These are phyloP conservation scores for Mycena metata DNA, from an alignment of 768 basidiomycete species.

Conservation along the genomic window DNA sequence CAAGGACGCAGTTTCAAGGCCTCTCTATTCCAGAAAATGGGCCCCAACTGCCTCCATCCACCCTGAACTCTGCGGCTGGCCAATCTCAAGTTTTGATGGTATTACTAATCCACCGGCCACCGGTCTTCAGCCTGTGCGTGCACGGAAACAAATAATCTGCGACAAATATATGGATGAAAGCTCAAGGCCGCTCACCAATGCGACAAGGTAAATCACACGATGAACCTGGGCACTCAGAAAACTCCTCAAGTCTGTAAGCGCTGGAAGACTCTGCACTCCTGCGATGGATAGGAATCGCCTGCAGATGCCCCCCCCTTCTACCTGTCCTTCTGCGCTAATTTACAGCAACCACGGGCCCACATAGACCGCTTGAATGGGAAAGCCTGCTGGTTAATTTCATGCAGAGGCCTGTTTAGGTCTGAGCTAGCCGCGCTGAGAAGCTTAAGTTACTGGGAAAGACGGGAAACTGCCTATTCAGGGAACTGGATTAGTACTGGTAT, in stretches of 20 bases:
- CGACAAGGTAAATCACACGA: no score
- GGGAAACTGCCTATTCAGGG: not conserved
- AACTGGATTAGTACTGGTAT: not conserved
- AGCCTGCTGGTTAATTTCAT: not conserved
- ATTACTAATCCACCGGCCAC: no score
- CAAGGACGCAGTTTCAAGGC: no score
- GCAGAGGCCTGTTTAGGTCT: conserved; percentile 15
- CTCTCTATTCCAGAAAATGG: no score
- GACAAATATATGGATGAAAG: no score
- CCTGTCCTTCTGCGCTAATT: not conserved
- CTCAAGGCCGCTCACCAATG: no score
- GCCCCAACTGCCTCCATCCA: no score
- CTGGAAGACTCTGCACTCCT: not conserved
- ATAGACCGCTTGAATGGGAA: conserved; percentile 13
- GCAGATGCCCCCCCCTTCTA: not conserved
- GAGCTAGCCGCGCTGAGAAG: conserved; percentile 19
- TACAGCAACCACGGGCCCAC: conserved; percentile 12
- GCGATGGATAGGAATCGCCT: not conserved
- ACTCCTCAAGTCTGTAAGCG: not conserved
- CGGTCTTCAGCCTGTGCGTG: no score
- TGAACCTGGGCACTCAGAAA: no score
- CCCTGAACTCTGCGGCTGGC: no score
- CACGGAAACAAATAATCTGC: no score
- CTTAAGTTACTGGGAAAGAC: not conserved
- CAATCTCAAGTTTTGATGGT: no score